Evolutionary conservation across 2,329 filamentous ascomycete species (phyloP).

Genomic region (Coniochaeta hoffmannii): DNA sequence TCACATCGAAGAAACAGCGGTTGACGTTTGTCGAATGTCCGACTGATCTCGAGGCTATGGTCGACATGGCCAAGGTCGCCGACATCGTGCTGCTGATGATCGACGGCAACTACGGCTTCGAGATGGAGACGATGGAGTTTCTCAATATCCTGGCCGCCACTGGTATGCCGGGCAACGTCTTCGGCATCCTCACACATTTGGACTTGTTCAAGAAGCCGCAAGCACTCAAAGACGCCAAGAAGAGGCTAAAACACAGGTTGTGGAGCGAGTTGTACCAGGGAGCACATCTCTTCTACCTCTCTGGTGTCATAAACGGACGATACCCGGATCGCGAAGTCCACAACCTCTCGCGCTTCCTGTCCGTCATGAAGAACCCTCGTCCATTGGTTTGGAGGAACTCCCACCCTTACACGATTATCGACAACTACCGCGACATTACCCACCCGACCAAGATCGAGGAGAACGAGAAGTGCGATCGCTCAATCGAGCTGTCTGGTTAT

Average conservation of each 20-base stretch:
- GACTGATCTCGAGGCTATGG: constrained; percentile 94
- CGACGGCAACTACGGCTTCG: constrained; percentile 96
- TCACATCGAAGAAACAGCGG: constrained; percentile 91
- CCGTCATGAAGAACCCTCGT: constrained; percentile 97
- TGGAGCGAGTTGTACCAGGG: constrained; percentile 98
- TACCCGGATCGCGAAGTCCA: constrained; percentile 96
- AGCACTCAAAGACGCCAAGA: constrained; percentile 87
- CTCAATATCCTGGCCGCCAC: constrained; percentile 87
- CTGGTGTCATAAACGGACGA: constrained; percentile 90
- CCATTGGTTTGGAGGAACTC: constrained; percentile 96
- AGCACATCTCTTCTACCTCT: constrained; percentile 94
- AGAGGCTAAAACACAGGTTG: constrained; percentile 87
- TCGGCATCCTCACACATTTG: constrained; percentile 91
- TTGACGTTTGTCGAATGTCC: constrained; percentile 96
- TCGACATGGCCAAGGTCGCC: constrained; percentile 93
- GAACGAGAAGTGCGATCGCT: constrained; percentile 82
- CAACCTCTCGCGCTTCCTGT: constrained; percentile 90
- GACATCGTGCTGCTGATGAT: constrained; percentile 98
- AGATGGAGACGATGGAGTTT: constrained; percentile 99
- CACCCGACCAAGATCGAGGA: constrained; percentile 87
- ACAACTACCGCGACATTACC: constrained; percentile 92
- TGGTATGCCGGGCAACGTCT: constrained; percentile 98
- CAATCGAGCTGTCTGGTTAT: constrained; percentile 87
- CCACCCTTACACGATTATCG: constrained; percentile 87
- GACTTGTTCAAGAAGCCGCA: constrained; percentile 94